phyloP scores from a whole-genome alignment of 257 asterid species.

The Salvia rosmarinus region DNA sequence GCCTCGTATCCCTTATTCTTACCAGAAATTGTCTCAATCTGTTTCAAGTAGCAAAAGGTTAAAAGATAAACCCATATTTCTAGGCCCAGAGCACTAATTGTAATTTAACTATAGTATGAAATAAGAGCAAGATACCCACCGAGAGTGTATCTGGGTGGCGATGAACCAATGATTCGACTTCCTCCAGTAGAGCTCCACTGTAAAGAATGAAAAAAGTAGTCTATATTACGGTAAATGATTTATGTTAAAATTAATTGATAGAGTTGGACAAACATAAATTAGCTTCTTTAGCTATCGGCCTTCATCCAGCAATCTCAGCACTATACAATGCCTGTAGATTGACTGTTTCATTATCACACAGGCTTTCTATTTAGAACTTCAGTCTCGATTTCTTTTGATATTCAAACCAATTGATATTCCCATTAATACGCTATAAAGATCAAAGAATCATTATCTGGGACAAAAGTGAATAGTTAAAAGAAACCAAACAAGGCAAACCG shows the following conservation, averaged over 20 bases:
- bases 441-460: not conserved
- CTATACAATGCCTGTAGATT: not conserved
- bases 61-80: not conserved
- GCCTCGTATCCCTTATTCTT: slow-evolving; percentile 84
- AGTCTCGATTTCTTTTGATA: not conserved
- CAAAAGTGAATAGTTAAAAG: not conserved
- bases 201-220: slow-evolving; percentile 29
- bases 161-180: slow-evolving; percentile 83
- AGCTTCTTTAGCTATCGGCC: too few species aligned
- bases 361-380: slow-evolving; percentile 15
- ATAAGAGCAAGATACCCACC: slow-evolving; percentile 51
- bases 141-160: slow-evolving; percentile 92
- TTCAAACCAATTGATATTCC: slow-evolving; percentile 20
- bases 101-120: not conserved
- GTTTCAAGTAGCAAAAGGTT: slow-evolving; percentile 31
- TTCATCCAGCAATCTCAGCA: too few species aligned
- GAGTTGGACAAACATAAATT: too few species aligned
- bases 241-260: slow-evolving; percentile 7
- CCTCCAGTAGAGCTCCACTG: slow-evolving; percentile 87
- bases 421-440: not conserved
- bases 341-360: not conserved
- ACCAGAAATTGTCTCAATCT: slow-evolving; percentile 70
- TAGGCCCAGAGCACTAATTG: slow-evolving; percentile 1
- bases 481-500: slow-evolving; percentile 26
- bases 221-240: not conserved